Evolutionary conservation across 768 basidiomycete species (phyloP).

Genomic region (Ramaria sp.): DNA sequence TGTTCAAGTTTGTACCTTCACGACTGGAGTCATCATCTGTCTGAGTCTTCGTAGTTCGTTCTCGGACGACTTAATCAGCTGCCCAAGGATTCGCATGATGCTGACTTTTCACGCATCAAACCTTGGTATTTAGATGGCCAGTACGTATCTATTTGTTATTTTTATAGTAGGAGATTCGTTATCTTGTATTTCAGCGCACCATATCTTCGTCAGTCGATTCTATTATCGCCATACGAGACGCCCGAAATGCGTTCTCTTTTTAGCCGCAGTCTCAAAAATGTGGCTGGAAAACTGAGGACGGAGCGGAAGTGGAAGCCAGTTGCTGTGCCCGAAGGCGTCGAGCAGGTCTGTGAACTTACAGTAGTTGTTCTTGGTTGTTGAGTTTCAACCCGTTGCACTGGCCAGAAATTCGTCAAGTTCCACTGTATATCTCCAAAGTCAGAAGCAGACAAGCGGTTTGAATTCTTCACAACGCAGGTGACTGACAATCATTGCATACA

Average conservation of each 20-base stretch:
- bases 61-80: slow-evolving; percentile 78
- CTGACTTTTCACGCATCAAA: slow-evolving; percentile 95
- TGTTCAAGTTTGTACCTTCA: slow-evolving; percentile 54
- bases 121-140: slow-evolving; percentile 96
- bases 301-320: slow-evolving; percentile 64
- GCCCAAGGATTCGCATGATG: slow-evolving; percentile 87
- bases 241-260: slow-evolving; percentile 80
- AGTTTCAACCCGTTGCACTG: too few relatives aligned
- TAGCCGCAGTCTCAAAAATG: slow-evolving; percentile 66
- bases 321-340: slow-evolving; percentile 71
- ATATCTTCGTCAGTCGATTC: slow-evolving; percentile 82
- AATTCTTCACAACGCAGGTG: slow-evolving; percentile 81
- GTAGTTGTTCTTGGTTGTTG: background rate
- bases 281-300: slow-evolving; percentile 71
- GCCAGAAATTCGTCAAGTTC: slow-evolving; percentile 63
- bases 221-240: slow-evolving; percentile 81
- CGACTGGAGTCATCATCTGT: background rate
- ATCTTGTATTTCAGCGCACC: slow-evolving; percentile 43
- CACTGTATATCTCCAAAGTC: slow-evolving; percentile 60
- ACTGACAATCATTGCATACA: slow-evolving; percentile 1
- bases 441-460: slow-evolving; percentile 81
- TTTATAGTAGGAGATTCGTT: background rate
- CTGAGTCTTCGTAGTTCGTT: slow-evolving; percentile 50
- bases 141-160: slow-evolving; percentile 38
- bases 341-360: slow-evolving; percentile 44